Conservation (phyloP, 176 grass and related monocot species). For the Tillandsia fasciculata region DNA sequence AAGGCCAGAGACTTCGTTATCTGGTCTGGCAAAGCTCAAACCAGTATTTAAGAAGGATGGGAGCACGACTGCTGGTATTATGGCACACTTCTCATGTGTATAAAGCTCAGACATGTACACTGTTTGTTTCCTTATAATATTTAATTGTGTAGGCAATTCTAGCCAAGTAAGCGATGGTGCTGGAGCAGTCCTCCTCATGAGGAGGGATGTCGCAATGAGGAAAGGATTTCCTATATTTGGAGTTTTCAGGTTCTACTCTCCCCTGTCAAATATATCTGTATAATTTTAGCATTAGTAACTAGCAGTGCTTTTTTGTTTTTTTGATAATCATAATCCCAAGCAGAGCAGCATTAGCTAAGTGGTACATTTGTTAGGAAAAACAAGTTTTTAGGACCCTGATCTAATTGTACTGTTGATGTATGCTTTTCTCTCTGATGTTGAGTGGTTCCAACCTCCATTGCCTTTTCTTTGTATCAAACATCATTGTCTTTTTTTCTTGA, state of each 20-base stretch:
- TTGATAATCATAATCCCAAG: too few species aligned
- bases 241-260: conserved; percentile 67
- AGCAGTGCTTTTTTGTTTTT: too few species aligned
- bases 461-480: too few species aligned
- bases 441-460: too few species aligned
- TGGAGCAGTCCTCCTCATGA: conserved; percentile 98
- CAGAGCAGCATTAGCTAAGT: too few species aligned
- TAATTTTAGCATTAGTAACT: background rate
- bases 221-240: conserved; percentile 83
- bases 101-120: background rate
- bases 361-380: too few species aligned
- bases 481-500: too few species aligned
- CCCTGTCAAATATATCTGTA: background rate
- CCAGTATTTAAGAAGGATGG: conserved; percentile 94
- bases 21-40: conserved; percentile 73
- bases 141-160: conserved; percentile 65
- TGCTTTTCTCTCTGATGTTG: too few species aligned
- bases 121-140: background rate
- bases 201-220: conserved; percentile 69
- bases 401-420: too few species aligned
- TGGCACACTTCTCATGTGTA: background rate
- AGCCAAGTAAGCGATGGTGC: conserved; percentile 99
- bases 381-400: too few species aligned
- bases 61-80: conserved; percentile 82
- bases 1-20: conserved; percentile 53